phyloP scores from a whole-genome alignment of 23 red algal genomes.

The Agarophyton chilense region DNA sequence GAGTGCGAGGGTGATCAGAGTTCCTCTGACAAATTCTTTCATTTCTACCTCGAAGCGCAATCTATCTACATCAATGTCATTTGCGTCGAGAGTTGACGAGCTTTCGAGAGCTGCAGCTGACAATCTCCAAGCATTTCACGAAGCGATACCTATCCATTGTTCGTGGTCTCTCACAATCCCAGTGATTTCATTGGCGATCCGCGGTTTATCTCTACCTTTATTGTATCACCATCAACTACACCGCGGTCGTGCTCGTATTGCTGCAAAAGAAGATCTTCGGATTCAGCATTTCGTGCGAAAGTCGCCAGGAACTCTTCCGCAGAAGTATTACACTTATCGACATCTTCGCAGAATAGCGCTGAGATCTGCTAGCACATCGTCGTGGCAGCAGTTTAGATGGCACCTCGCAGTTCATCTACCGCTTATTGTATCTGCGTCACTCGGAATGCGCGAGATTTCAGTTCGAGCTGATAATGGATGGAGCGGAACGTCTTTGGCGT shows the following conservation, averaged over 20 bases:
- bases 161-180: conserved; percentile 54
- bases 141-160: not conserved
- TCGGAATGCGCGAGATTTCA: conserved; percentile 54
- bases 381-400: conserved; percentile 39
- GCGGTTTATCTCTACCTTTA: conserved; percentile 33
- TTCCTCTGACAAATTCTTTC: no score
- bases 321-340: conserved; percentile 66
- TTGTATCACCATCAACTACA: conserved; percentile 26
- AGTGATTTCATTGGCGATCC: conserved; percentile 15
- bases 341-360: conserved; percentile 48
- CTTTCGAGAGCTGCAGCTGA: conserved; percentile 28
- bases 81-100: not conserved
- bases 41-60: not conserved
- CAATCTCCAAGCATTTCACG: conserved; percentile 40
- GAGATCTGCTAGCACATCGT: conserved; percentile 53
- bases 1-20: no score
- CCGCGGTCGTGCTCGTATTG: conserved; percentile 14
- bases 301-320: conserved; percentile 51
- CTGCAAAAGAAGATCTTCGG: conserved; percentile 44
- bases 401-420: conserved; percentile 42
- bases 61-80: not conserved
- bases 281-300: conserved; percentile 57
- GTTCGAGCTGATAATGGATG: conserved; percentile 9
- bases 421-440: conserved; percentile 29
- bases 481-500: conserved; percentile 8